Conservation (phyloP, 108 stramenopile species). For the Bacterosira constricta region DNA sequence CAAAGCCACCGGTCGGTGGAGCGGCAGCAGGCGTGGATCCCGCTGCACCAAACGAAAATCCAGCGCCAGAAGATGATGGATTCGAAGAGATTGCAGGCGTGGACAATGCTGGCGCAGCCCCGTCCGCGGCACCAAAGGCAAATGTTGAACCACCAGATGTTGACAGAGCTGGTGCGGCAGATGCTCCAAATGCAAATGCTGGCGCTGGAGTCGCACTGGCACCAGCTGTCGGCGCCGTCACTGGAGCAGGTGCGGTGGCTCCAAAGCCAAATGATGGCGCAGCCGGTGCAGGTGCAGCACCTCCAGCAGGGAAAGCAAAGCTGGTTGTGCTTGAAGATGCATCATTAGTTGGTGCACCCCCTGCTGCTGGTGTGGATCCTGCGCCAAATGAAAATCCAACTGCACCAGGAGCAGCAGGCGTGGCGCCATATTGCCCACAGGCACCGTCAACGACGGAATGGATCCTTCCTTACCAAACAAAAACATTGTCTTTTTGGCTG, state of each 20-base stretch:
- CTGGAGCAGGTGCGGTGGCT: not conserved
- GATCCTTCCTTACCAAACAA: not conserved
- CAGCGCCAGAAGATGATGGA: not conserved
- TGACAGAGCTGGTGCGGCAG: conserved; percentile 9
- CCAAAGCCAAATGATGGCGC: conserved; percentile 8
- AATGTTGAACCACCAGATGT: conserved; percentile 3
- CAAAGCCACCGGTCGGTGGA: no score
- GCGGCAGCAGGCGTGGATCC: not conserved
- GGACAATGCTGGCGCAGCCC: not conserved
- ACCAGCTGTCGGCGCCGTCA: not conserved
- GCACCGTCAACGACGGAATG: not conserved
- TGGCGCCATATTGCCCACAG: not conserved
- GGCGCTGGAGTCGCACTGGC: conserved; percentile 8
- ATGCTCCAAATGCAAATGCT: conserved; percentile 19
- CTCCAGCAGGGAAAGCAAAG: no score
- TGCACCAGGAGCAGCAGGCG: not conserved
- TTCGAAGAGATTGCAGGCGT: not conserved
- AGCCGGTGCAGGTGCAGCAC: not conserved
- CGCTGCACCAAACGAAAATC: conserved; percentile 8
- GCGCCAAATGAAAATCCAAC: conserved; percentile 4
- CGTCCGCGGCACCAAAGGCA: not conserved
- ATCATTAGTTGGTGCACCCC: no score
- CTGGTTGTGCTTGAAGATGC: no score
- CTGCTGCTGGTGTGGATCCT: not conserved
- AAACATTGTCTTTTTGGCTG: conserved; percentile 6